Conservation (phyloP, 371 early-diverging fungal species). For the Lichtheimia hyalospora region DNA sequence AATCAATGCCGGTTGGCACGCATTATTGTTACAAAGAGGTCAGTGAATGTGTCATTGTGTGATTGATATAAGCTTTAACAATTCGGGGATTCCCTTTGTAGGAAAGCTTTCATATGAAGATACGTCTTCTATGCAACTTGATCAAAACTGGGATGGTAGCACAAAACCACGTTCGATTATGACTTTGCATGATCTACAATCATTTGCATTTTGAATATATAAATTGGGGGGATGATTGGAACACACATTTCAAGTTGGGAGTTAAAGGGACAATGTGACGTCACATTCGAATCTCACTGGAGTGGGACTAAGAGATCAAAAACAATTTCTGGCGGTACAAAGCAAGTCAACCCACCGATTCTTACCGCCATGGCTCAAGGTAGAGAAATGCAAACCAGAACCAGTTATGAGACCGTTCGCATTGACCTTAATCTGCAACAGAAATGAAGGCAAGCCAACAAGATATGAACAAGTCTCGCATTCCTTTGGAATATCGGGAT, state of each 20-base stretch:
- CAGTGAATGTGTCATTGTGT: neutral
- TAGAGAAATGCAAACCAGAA: too few relatives aligned
- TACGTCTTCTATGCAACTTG: neutral
- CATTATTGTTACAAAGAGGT: slow-evolving; percentile 2
- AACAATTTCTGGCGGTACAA: too few relatives aligned
- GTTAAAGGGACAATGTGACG: too few relatives aligned
- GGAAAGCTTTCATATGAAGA: slow-evolving; percentile 7
- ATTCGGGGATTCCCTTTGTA: neutral
- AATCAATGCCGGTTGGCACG: neutral
- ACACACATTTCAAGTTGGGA: too few relatives aligned
- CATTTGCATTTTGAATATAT: too few relatives aligned
- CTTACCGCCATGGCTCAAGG: too few relatives aligned
- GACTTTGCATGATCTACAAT: slow-evolving; percentile 1
- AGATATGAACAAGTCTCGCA: slow-evolving; percentile 81
- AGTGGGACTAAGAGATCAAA: too few relatives aligned
- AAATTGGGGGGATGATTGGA: too few relatives aligned
- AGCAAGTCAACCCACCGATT: too few relatives aligned
- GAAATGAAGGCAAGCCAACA: slow-evolving; percentile 43
- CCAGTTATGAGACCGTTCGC: too few relatives aligned
- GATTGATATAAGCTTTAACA: neutral
- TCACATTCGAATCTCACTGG: too few relatives aligned
- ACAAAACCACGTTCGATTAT: neutral
- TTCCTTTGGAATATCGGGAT: slow-evolving; percentile 91
- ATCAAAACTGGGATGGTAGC: too few relatives aligned
- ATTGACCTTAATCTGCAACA: neutral